Evolutionary conservation across 345 rosid species (phyloP).

Genomic region (Turnera subulata): DNA sequence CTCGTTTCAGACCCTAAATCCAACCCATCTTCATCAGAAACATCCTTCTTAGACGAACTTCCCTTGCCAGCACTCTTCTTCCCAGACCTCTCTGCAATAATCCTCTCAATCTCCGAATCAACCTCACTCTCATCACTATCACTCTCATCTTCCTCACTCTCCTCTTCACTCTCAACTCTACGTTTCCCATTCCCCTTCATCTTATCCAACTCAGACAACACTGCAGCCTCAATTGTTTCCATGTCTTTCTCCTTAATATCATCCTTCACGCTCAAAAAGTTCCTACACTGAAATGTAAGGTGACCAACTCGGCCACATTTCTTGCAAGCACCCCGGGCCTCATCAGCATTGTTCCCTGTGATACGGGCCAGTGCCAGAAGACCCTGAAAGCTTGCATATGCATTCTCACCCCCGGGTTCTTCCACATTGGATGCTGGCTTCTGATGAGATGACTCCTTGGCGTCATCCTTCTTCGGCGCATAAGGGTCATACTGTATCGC

Average conservation of each 20-base stretch:
- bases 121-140: constrained; percentile 88
- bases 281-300: constrained; percentile 81
- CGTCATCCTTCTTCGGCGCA: constrained; percentile 82
- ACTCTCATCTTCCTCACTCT: constrained; percentile 49
- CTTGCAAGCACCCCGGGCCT: constrained; percentile 85
- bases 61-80: constrained; percentile 44
- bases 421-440: constrained; percentile 30
- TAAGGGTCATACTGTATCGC: constrained; percentile 95
- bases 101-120: constrained; percentile 86
- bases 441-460: constrained; percentile 41
- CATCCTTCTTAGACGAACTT: constrained; percentile 34
- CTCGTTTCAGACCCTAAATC: constrained; percentile 47
- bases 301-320: constrained; percentile 98
- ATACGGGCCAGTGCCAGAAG: constrained; percentile 80
- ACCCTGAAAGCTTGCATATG: constrained; percentile 77
- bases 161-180: constrained; percentile 36
- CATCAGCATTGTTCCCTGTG: constrained; percentile 69
- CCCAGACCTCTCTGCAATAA: constrained; percentile 70
- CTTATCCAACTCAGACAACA: constrained; percentile 69
- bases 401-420: constrained; percentile 67
- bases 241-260: constrained; percentile 60
- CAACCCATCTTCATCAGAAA: constrained; percentile 35
- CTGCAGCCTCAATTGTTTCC: constrained; percentile 54
- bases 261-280: constrained; percentile 74
- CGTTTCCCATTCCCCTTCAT: constrained; percentile 56